A percentile compares a stretch with the other conserved stretches of the same genome.
Evolutionary conservation across 305 asterid species (phyloP).

Genomic region (Solanum hybrid): DNA sequence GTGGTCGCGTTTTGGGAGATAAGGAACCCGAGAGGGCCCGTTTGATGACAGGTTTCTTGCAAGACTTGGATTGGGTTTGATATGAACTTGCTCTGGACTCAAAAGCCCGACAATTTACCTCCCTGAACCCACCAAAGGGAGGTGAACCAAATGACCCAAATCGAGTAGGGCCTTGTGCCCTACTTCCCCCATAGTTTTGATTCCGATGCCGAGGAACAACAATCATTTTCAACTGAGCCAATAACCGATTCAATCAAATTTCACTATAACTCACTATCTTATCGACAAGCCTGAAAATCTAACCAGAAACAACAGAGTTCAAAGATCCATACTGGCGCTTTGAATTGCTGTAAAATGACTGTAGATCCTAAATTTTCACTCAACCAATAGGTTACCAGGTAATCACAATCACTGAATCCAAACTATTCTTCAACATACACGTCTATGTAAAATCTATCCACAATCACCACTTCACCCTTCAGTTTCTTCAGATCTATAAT

Average conservation of each 20-base stretch:
- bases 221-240: constrained; percentile 44
- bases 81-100: constrained; percentile 46
- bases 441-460: neutral
- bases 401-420: constrained; percentile 25
- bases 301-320: neutral
- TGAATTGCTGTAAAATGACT: neutral
- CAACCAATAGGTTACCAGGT: constrained; percentile 63
- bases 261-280: neutral
- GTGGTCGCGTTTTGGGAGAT: constrained; percentile 28
- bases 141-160: constrained; percentile 40
- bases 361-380: constrained; percentile 40
- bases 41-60: neutral
- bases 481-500: constrained; percentile 72
- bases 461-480: constrained; percentile 30
- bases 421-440: constrained; percentile 12
- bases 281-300: constrained; percentile 14
- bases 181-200: constrained; percentile 40
- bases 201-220: constrained; percentile 42
- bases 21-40: constrained; percentile 12
- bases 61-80: constrained; percentile 32
- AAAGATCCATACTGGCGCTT: constrained; percentile 1
- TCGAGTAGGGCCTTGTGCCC: constrained; percentile 27
- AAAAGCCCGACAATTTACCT: constrained; percentile 37
- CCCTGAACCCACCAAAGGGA: constrained; percentile 36
- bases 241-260: constrained; percentile 3